Evolutionary conservation across 306 rosid species (phyloP).

Genomic region (Cucurbita pepo): DNA sequence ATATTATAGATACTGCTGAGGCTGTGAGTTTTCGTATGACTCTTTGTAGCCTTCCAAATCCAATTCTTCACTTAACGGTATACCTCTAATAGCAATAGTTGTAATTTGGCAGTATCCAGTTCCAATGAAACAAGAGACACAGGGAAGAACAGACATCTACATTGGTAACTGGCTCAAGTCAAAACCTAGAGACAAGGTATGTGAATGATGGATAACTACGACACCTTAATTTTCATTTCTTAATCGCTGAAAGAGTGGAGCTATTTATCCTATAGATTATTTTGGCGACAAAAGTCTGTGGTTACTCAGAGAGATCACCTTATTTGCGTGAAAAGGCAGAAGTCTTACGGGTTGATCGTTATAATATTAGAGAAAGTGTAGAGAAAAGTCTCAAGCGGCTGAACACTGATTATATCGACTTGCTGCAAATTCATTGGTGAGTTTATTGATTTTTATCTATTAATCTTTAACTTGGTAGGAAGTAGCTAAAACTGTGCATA

Average conservation of each 20-base stretch:
- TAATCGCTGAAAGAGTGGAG: background rate
- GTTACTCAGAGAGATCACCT: slow-evolving; percentile 54
- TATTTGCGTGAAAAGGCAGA: slow-evolving; percentile 55
- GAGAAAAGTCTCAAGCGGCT: slow-evolving; percentile 92
- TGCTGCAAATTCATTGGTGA: slow-evolving; percentile 91
- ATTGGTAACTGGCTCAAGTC: slow-evolving; percentile 79
- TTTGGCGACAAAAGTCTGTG: slow-evolving; percentile 70
- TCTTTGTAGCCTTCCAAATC: background rate
- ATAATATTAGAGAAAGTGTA: slow-evolving; percentile 75
- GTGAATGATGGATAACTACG: background rate
- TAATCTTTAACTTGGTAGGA: background rate
- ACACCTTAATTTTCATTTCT: background rate
- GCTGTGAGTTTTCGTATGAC: slow-evolving; percentile 27
- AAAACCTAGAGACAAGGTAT: slow-evolving; percentile 74
- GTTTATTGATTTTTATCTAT: background rate
- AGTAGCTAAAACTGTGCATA: background rate
- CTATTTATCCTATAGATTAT: slow-evolving; percentile 33
- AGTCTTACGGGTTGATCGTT: slow-evolving; percentile 64
- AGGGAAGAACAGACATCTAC: slow-evolving; percentile 68
- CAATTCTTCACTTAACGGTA: background rate
- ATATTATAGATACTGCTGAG: slow-evolving; percentile 67
- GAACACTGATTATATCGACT: slow-evolving; percentile 81
- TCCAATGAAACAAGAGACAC: slow-evolving; percentile 76
- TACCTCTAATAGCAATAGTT: background rate
- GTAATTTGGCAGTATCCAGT: slow-evolving; percentile 57